Conservation (phyloP, 1,284 basidiomycete species). For the Pseudozyma tsukubaensis region DNA sequence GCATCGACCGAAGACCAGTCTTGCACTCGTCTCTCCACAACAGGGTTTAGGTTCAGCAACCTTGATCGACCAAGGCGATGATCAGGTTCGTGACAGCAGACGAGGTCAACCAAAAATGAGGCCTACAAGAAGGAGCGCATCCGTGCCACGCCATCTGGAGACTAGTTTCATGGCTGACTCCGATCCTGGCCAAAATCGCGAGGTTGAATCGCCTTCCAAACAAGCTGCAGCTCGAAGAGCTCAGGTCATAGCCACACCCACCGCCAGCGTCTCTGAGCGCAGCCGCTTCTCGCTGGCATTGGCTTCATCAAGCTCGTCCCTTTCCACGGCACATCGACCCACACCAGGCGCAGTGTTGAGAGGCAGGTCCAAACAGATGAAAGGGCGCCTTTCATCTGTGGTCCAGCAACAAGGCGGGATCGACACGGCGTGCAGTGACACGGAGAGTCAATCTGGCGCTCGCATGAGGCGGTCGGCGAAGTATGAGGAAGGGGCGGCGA, state of each 20-base stretch:
- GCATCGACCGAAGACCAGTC: constrained; percentile 22
- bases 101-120: too few relatives aligned
- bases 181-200: not conserved
- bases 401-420: too few relatives aligned
- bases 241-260: constrained; percentile 4
- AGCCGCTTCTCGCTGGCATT: constrained; percentile 31
- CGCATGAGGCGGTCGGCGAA: constrained; percentile 25
- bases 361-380: too few relatives aligned
- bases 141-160: constrained; percentile 14
- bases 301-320: constrained; percentile 24
- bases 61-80: not conserved
- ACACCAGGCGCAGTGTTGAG: too few relatives aligned
- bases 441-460: too few relatives aligned
- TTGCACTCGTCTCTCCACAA: constrained; percentile 6
- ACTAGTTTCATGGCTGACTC: not conserved
- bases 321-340: constrained; percentile 12
- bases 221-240: constrained; percentile 11
- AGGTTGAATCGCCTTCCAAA: constrained; percentile 15
- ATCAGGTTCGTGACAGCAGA: not conserved
- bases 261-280: constrained; percentile 20
- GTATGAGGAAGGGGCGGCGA: constrained; percentile 11
- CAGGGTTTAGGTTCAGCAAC: not conserved
- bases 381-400: too few relatives aligned
- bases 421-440: not conserved
- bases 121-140: constrained; percentile 1